A percentile compares a stretch with the other conserved stretches of the same genome.
These are phyloP conservation scores for Irpex rosettiformis DNA, from an alignment of 1,284 basidiomycete species.

Conservation along the genomic window DNA sequence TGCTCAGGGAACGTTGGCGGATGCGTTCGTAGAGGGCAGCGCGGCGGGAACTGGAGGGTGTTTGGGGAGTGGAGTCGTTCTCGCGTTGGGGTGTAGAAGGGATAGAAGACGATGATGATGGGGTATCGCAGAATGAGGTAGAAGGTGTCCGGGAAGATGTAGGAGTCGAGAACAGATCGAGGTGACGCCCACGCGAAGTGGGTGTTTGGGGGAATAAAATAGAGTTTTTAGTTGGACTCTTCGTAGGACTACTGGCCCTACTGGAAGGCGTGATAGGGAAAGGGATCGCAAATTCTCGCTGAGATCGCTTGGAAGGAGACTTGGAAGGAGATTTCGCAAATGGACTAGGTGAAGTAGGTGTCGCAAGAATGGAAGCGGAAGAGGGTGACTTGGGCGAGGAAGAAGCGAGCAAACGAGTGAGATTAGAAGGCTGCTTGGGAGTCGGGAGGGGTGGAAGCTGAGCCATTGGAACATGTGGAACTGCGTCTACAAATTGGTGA, in stretches of 20 bases:
- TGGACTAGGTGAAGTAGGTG: conserved; percentile 44
- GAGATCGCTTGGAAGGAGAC: conserved; percentile 44
- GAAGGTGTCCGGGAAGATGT: conserved; percentile 40
- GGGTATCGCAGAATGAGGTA: conserved; percentile 36
- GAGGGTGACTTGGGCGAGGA: conserved; percentile 59
- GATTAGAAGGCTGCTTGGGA: conserved; percentile 54
- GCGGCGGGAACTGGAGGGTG: conserved; percentile 69
- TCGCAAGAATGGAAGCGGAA: conserved; percentile 37
- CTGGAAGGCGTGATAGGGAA: conserved; percentile 46
- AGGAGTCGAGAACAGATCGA: conserved; percentile 26
- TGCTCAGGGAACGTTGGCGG: conserved; percentile 58
- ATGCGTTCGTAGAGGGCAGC: conserved; percentile 77
- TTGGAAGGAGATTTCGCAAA: conserved; percentile 31
- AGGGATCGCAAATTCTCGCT: conserved; percentile 43
- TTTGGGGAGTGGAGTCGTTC: conserved; percentile 52
- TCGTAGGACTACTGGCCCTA: conserved; percentile 34
- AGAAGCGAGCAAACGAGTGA: conserved; percentile 67
- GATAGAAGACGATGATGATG: conserved; percentile 35
- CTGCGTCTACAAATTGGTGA: conserved; percentile 36
- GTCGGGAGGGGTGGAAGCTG: conserved; percentile 56
- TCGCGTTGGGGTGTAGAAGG: conserved; percentile 67
- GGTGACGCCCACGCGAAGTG: conserved; percentile 16
- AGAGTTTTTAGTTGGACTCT: conserved; percentile 39
- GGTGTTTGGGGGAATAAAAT: conserved; percentile 42
- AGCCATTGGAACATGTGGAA: conserved; percentile 63